Conservation (phyloP, 768 basidiomycete genomes). For the Leccinum subgranulosum region DNA sequence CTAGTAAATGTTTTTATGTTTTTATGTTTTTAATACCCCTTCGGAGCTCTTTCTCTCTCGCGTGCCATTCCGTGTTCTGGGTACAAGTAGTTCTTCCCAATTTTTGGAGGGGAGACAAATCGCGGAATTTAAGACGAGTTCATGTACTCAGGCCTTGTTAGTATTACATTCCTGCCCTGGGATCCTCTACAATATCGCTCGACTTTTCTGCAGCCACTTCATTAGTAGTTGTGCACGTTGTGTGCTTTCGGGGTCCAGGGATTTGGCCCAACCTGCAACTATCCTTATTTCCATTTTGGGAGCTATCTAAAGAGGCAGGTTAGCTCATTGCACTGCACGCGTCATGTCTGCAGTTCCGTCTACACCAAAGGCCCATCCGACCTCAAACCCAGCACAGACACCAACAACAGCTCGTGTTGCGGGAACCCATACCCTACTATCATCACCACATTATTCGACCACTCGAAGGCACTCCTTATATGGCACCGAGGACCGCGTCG, state of each 20-base stretch:
- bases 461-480: constrained; percentile 91
- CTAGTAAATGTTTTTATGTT: too few species aligned
- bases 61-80: too few species aligned
- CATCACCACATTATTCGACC: constrained; percentile 82
- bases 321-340: neutral
- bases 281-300: too few species aligned
- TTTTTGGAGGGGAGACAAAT: too few species aligned
- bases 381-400: constrained; percentile 40
- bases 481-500: constrained; percentile 92
- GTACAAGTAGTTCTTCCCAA: too few species aligned
- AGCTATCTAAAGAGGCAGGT: neutral
- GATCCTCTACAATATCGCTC: neutral
- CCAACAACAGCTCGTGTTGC: constrained; percentile 55
- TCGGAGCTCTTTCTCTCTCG: neutral
- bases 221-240: too few species aligned
- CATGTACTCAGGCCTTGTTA: neutral
- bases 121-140: neutral
- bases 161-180: too few species aligned
- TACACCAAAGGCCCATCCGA: constrained; percentile 30
- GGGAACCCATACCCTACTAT: constrained; percentile 48
- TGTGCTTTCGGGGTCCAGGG: too few species aligned
- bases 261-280: too few species aligned
- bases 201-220: neutral
- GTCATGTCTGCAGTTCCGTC: constrained; percentile 34
- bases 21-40: too few species aligned